A percentile compares a stretch with the other conserved stretches of the same genome.
Evolutionary conservation across 2,329 filamentous ascomycete genomes (phyloP).

Genomic region (Fusarium cyanostomum): DNA sequence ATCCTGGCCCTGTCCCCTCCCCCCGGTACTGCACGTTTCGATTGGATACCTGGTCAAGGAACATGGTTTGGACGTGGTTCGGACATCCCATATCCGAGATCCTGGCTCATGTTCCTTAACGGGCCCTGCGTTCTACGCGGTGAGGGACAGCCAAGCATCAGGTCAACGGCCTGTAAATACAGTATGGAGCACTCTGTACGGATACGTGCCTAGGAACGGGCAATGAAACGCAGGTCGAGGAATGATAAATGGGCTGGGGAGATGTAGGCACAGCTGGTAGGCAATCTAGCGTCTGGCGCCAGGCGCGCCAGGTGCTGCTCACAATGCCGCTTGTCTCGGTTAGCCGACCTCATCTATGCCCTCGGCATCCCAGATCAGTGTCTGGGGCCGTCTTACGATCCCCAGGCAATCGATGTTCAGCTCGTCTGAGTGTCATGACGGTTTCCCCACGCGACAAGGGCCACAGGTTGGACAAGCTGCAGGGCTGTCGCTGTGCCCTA

Average conservation of each 20-base stretch:
- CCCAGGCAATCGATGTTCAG: constrained; percentile 2
- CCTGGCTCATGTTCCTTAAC: constrained; percentile 7
- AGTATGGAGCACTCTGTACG: neutral
- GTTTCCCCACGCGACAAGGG: constrained; percentile 1
- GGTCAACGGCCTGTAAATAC: neutral
- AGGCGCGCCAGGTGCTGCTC: constrained; percentile 31
- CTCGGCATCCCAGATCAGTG: neutral
- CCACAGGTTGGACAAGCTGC: neutral
- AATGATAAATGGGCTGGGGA: constrained; percentile 4
- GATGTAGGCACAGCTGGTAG: neutral
- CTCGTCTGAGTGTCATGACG: constrained; percentile 10
- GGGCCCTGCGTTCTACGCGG: neutral
- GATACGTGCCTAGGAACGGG: neutral
- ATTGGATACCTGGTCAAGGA: constrained; percentile 23
- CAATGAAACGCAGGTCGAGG: constrained; percentile 4
- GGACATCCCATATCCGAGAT: constrained; percentile 2
- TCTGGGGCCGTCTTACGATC: neutral
- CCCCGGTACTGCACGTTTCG: constrained; percentile 24
- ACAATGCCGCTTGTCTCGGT: neutral
- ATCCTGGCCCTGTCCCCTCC: constrained; percentile 18
- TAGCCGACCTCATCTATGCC: neutral
- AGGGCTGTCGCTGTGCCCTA: neutral
- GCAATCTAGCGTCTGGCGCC: constrained; percentile 6
- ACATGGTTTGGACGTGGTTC: neutral
- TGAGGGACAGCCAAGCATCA: neutral